Percentiles rank a stretch among this genome's conserved stretches.
Conservation (phyloP, 139 green algal species). For the Eudorina sp. region DNA sequence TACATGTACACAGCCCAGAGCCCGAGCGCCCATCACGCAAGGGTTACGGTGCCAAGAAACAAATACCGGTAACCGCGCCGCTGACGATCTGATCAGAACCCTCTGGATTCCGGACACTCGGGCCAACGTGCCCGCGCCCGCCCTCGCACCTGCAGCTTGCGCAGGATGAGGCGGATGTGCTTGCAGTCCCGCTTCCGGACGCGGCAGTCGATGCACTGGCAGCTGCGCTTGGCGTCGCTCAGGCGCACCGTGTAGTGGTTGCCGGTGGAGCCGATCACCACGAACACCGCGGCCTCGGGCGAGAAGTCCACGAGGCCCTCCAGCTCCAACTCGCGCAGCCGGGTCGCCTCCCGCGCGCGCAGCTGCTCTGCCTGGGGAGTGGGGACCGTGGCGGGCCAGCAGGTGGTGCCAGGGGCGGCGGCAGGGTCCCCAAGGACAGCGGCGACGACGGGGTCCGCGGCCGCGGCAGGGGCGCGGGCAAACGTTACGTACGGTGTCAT, state of each 20-base stretch:
- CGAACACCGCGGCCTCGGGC: conserved; percentile 20
- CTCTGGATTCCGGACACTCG: too few species aligned
- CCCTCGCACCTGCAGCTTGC: conserved; percentile 42
- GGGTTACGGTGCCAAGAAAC: too few species aligned
- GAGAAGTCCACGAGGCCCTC: conserved; percentile 62
- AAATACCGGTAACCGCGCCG: too few species aligned
- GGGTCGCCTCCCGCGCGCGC: neutral
- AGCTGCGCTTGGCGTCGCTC: conserved; percentile 52
- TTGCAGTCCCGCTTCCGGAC: conserved; percentile 71
- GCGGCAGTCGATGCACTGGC: conserved; percentile 66
- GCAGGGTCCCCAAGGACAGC: neutral
- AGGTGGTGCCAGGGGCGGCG: too few species aligned
- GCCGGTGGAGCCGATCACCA: conserved; percentile 52
- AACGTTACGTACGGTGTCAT: too few species aligned
- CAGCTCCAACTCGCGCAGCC: conserved; percentile 61
- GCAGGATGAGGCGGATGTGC: conserved; percentile 62
- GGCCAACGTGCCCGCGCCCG: too few species aligned
- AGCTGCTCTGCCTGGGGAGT: conserved; percentile 16
- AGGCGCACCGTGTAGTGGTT: conserved; percentile 66
- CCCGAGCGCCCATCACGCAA: too few species aligned
- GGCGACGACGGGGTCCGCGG: too few species aligned
- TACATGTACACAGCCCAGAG: too few species aligned
- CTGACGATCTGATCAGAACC: too few species aligned
- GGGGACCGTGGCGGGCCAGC: too few species aligned
- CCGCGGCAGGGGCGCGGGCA: too few species aligned